Conservation (phyloP, 331 rosid species). For the Erythrophleum ivorense region DNA sequence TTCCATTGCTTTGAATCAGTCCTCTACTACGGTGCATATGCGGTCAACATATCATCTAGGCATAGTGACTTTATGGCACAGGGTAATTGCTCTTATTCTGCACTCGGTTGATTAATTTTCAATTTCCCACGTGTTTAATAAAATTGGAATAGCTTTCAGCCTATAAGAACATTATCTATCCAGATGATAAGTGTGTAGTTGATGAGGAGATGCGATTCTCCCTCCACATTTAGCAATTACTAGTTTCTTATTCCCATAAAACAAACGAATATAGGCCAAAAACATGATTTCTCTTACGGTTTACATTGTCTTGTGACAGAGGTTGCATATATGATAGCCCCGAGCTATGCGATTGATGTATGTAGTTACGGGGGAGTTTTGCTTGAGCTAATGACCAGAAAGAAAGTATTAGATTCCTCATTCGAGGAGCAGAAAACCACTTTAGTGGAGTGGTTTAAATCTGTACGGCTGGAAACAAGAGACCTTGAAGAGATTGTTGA, state of each 20-base stretch:
- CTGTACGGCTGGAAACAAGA: conserved; percentile 44
- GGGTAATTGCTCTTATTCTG: conserved; percentile 43
- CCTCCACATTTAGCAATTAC: background rate
- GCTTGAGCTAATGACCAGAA: conserved; percentile 65
- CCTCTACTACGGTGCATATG: conserved; percentile 19
- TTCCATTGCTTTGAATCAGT: conserved; percentile 58
- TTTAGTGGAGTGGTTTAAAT: conserved; percentile 61
- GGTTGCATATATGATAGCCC: conserved; percentile 51
- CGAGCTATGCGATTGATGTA: conserved; percentile 56
- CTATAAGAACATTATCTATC: background rate
- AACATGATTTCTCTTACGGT: background rate
- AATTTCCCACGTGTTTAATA: background rate
- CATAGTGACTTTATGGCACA: conserved; percentile 78
- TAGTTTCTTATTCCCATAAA: background rate
- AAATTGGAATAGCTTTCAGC: background rate
- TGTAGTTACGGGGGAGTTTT: conserved; percentile 71
- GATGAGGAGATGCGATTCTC: background rate
- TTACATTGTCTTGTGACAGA: conserved; percentile 45
- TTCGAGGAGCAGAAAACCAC: conserved; percentile 54
- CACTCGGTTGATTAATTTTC: background rate
- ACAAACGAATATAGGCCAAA: background rate
- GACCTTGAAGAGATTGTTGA: conserved; percentile 65
- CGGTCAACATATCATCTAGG: conserved; percentile 45
- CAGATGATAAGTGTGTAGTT: background rate
- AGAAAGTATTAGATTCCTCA: conserved; percentile 63